Evolutionary conservation across 352 stramenopile species (phyloP), one percentile per base, ranked within the genome.

Genomic region (Phytophthora uliginosa): DNA sequence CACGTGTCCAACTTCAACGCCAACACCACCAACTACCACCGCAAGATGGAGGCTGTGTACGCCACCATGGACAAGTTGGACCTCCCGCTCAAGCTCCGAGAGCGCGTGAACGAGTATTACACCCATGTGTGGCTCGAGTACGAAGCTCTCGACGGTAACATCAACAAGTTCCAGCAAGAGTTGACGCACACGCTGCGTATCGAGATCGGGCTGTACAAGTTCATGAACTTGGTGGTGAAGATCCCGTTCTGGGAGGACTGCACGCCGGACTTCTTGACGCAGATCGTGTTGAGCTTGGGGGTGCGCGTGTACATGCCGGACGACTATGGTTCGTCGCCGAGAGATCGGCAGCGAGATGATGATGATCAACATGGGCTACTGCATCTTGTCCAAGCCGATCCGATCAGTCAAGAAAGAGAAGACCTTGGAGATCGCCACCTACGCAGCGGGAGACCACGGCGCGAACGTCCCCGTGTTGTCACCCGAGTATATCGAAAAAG

Each of bases 81-180:
- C 18, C 40, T 48, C 7, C 40, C 40, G 18, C 40, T 48, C 40
- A 48, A 48, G 40, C 40, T 48, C 1, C 40, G 40, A 13, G 40
- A 48, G 18, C 15, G 40, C 15, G 40, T 48, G 18, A 48, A 48
- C 17, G 40, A 48, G 40, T 48, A 48, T 7, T 48, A 48, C 18
- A 48, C 40, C 5, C 40, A 48, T n/a, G 40, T 48, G 18, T 48
- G 40, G 40, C 40, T 48, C 18, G 40, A 48, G 40, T 48, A 48
- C 18, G 40, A 48, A n/a, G 40, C 40, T 18, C 40, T 48, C 13
- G 40, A 48, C 18, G 40, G 40, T 7, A 48, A 48, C 18, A 48
- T 48, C 40, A 48, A 48, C 40, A 48, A 48, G 40, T 48, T 48
- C 40, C 40, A 48, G 40, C 40, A 48, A n/a, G 40, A 48, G 15